Percentiles rank a stretch among this genome's conserved stretches.
Evolutionary conservation across 192 early-diverging fungal species (phyloP).

Genomic region (Gryganskiella cystojenkinii): DNA sequence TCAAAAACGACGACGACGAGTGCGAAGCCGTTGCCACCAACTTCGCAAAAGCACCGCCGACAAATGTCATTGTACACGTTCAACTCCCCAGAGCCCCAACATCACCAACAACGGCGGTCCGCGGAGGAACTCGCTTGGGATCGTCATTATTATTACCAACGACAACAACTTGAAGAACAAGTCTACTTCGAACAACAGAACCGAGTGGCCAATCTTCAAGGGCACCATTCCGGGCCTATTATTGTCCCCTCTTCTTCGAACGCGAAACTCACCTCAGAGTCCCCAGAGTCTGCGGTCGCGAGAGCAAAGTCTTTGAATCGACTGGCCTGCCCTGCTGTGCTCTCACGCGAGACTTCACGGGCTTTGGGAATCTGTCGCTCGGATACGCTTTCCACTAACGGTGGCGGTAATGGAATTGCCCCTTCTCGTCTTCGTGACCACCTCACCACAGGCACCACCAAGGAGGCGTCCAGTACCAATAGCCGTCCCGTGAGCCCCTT

Average conservation of each 20-base stretch:
- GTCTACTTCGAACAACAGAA: background rate
- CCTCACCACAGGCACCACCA: slow-evolving; percentile 6
- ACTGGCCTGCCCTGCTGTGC: slow-evolving; percentile 11
- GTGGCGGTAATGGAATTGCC: no score
- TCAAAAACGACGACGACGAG: slow-evolving; percentile 1
- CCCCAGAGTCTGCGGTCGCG: slow-evolving; percentile 13
- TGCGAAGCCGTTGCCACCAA: background rate
- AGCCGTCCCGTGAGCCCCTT: background rate
- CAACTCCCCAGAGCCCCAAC: background rate
- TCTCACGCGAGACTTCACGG: slow-evolving; percentile 31
- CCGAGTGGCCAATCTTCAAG: background rate
- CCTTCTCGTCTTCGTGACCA: no score
- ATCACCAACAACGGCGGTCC: background rate
- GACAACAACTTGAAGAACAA: slow-evolving; percentile 28
- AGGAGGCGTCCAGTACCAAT: slow-evolving; percentile 1
- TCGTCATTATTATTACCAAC: slow-evolving; percentile 35
- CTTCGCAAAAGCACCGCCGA: slow-evolving; percentile 2
- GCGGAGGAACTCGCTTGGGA: slow-evolving; percentile 46
- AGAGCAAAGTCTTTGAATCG: slow-evolving; percentile 37
- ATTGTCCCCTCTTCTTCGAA: no score
- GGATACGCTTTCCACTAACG: slow-evolving; percentile 8
- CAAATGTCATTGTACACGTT: background rate
- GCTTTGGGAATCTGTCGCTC: slow-evolving; percentile 36
- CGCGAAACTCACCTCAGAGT: background rate
- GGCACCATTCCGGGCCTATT: background rate